These are phyloP conservation scores for Fusarium coffeatum DNA, from an alignment of 2,329 filamentous ascomycete genomes.

Conservation along the genomic window DNA sequence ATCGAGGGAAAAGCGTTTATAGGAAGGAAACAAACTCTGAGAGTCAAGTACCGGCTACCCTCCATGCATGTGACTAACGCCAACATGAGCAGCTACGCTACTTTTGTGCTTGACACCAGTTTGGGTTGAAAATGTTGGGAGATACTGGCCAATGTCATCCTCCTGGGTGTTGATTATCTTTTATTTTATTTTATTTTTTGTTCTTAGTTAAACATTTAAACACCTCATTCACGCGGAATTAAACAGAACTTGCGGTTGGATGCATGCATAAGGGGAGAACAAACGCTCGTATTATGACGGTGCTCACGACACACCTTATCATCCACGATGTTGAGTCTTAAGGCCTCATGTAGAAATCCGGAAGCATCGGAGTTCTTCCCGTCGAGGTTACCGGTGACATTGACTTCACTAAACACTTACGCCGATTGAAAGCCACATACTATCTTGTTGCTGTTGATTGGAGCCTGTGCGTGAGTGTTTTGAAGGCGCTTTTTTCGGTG, in stretches of 20 bases:
- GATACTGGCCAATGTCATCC: slow-evolving; percentile 9
- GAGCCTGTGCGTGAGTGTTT: slow-evolving; percentile 5
- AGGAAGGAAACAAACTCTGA: slow-evolving; percentile 5
- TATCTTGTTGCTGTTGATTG: not conserved
- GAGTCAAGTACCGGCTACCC: not conserved
- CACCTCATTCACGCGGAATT: slow-evolving; percentile 34
- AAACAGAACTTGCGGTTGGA: slow-evolving; percentile 17
- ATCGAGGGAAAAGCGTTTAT: slow-evolving; percentile 4
- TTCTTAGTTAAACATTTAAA: slow-evolving; percentile 1
- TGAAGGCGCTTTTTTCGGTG: slow-evolving; percentile 19
- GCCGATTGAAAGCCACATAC: slow-evolving; percentile 22
- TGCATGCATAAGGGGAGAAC: slow-evolving; percentile 15
- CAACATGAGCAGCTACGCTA: slow-evolving; percentile 6
- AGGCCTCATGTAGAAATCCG: slow-evolving; percentile 6
- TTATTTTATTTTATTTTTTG: not conserved
- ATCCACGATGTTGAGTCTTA: not conserved
- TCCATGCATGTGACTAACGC: slow-evolving; percentile 24
- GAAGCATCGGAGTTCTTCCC: slow-evolving; percentile 35
- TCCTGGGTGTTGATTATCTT: not conserved
- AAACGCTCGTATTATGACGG: not conserved
- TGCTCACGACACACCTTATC: not conserved
- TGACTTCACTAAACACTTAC: not conserved
- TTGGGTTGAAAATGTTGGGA: slow-evolving; percentile 17
- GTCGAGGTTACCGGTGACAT: slow-evolving; percentile 12
- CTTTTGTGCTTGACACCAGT: slow-evolving; percentile 13